Percentiles rank a stretch among this genome's conserved stretches.
phyloP scores from a whole-genome alignment of 176 grass and related monocot species.

The Alopecurus myosuroides region DNA sequence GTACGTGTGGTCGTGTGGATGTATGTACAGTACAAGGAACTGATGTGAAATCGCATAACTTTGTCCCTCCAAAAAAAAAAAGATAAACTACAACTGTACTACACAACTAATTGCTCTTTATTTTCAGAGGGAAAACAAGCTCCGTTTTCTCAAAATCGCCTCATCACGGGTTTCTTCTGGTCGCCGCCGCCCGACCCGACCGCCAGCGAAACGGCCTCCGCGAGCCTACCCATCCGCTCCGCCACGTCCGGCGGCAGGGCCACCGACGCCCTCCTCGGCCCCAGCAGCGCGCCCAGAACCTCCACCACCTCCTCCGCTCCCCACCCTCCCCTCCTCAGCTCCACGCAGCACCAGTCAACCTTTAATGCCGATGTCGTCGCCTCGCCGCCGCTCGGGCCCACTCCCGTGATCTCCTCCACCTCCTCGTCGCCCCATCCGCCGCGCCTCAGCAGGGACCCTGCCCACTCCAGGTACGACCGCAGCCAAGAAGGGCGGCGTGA shows the following conservation, averaged over 20 bases:
- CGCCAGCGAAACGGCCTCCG: slow-evolving; percentile 48
- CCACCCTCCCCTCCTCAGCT: slow-evolving; percentile 60
- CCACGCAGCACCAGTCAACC: slow-evolving; percentile 55
- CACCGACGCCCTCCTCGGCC: slow-evolving; percentile 7
- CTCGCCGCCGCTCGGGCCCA: not conserved
- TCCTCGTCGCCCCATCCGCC: slow-evolving; percentile 56
- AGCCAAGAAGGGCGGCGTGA: slow-evolving; percentile 41
- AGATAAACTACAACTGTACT: too few species aligned
- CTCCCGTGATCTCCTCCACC: slow-evolving; percentile 56
- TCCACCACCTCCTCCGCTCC: slow-evolving; percentile 66
- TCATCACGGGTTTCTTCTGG: slow-evolving; percentile 8
- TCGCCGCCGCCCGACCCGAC: slow-evolving; percentile 14
- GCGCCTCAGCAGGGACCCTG: slow-evolving; percentile 32
- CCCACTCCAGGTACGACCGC: slow-evolving; percentile 33
- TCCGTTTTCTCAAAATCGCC: slow-evolving; percentile 16
- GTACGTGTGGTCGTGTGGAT: not conserved
- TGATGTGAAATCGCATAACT: not conserved
- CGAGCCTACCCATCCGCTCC: slow-evolving; percentile 42
- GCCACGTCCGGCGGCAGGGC: slow-evolving; percentile 65
- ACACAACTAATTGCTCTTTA: not conserved
- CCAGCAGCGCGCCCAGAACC: slow-evolving; percentile 39
- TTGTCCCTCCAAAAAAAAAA: not conserved
- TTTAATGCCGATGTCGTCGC: slow-evolving; percentile 18
- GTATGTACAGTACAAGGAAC: not conserved
- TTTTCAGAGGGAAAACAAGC: not conserved